Percentiles rank a stretch among this genome's conserved stretches.
Evolutionary conservation across 179 eudicot species (phyloP).

Genomic region (Nepenthes alata): DNA sequence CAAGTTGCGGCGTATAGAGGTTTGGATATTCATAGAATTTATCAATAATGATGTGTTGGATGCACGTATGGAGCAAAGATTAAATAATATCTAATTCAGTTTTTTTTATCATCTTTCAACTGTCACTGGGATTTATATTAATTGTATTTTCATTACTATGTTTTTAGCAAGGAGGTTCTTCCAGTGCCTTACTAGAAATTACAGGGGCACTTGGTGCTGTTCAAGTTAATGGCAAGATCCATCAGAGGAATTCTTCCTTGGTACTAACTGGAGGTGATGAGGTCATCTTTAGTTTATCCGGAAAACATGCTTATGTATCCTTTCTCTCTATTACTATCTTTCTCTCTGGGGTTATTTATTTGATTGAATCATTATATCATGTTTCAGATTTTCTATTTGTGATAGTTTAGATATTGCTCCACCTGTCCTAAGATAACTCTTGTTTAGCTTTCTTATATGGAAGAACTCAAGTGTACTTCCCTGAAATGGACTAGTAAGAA

Average conservation of each 20-base stretch:
- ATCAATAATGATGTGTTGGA: neutral
- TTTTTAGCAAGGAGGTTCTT: slow-evolving; percentile 23
- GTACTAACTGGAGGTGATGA: slow-evolving; percentile 68
- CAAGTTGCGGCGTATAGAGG: slow-evolving; percentile 54
- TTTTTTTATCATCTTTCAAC: neutral
- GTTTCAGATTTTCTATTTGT: no score
- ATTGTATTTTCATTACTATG: slow-evolving; percentile 13
- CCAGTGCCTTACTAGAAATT: slow-evolving; percentile 45
- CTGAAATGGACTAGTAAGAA: no score
- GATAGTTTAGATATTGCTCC: no score
- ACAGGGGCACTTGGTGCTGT: slow-evolving; percentile 59
- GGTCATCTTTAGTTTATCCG: slow-evolving; percentile 52
- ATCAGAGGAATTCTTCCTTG: slow-evolving; percentile 35
- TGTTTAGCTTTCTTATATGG: no score
- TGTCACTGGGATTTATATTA: slow-evolving; percentile 1
- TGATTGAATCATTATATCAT: neutral
- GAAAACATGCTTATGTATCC: slow-evolving; percentile 87
- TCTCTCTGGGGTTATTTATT: neutral
- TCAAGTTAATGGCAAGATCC: slow-evolving; percentile 53
- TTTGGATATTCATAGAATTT: neutral
- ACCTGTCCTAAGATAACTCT: no score
- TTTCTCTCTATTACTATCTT: slow-evolving; percentile 6
- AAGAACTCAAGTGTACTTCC: no score
- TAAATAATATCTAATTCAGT: neutral
- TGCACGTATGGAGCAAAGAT: no score